Conservation (phyloP, 768 basidiomycete species). For the Termitomyces sp. region DNA sequence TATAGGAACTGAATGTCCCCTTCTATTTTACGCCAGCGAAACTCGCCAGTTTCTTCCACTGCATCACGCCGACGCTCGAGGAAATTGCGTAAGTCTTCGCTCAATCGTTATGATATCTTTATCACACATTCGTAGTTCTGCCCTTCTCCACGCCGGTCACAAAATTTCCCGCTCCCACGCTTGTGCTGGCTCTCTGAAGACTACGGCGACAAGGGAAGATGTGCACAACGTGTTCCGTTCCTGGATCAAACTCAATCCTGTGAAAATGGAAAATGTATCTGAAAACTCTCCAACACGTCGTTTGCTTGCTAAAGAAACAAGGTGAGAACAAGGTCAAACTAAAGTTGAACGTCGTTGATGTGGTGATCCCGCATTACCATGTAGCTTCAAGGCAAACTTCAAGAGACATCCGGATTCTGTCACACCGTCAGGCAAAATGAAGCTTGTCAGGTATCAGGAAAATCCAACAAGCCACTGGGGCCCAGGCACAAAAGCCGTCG, state of each 20-base stretch:
- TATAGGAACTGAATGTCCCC: constrained; percentile 70
- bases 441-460: constrained; percentile 83
- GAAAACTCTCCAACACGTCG: constrained; percentile 62
- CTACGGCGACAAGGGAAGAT: constrained; percentile 64
- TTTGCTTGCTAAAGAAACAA: constrained; percentile 64
- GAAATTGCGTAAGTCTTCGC: constrained; percentile 60
- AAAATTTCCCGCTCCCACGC: constrained; percentile 90
- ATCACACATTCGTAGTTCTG: constrained; percentile 52
- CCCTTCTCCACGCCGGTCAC: constrained; percentile 82
- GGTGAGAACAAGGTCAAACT: constrained; percentile 32
- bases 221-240: constrained; percentile 80
- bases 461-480: constrained; percentile 96
- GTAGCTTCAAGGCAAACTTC: constrained; percentile 68
- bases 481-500: constrained; percentile 60
- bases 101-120: neutral
- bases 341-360: neutral
- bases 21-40: constrained; percentile 89
- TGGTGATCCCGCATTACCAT: neutral
- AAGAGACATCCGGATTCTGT: constrained; percentile 62
- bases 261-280: constrained; percentile 78
- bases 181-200: constrained; percentile 84
- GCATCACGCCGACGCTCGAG: constrained; percentile 66
- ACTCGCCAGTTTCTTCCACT: constrained; percentile 79
- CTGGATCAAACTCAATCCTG: constrained; percentile 80
- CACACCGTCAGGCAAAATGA: constrained; percentile 56